phyloP scores from a whole-genome alignment of 2,329 filamentous ascomycete genomes.

The Trichophyton equinum region DNA sequence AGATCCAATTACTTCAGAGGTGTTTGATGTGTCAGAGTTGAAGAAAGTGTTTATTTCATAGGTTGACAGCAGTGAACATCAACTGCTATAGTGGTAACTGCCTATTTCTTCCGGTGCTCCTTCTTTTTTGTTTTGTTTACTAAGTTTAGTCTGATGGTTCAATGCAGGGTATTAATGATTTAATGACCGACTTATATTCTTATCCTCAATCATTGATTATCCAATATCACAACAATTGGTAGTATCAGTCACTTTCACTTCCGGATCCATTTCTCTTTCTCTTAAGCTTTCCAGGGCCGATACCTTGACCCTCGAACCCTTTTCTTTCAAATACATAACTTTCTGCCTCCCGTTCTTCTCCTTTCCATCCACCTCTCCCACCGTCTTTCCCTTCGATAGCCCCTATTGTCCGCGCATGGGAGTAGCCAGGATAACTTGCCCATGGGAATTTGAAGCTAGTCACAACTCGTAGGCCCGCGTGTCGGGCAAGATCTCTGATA shows the following conservation, averaged over 20 bases:
- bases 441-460: conserved; percentile 39
- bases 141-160: not conserved
- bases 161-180: not conserved
- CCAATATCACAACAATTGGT: not conserved
- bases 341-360: conserved; percentile 36
- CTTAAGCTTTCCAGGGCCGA: conserved; percentile 12
- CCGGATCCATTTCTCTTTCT: conserved; percentile 26
- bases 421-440: conserved; percentile 36
- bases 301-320: conserved; percentile 22
- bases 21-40: conserved; percentile 49
- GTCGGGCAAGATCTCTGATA: conserved; percentile 70
- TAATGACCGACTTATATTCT: not conserved
- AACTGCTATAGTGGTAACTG: not conserved
- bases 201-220: not conserved
- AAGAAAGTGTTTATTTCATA: conserved; percentile 89
- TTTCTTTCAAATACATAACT: conserved; percentile 36
- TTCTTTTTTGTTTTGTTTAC: not conserved
- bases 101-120: not conserved
- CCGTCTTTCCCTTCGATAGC: conserved; percentile 31
- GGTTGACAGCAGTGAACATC: conserved; percentile 2
- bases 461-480: conserved; percentile 40
- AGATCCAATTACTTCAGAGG: conserved; percentile 63
- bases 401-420: conserved; percentile 36
- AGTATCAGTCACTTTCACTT: conserved; percentile 20
- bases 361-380: conserved; percentile 34